Base-by-base conservation (phyloP, 2,329 filamentous ascomycete species). In the Paracamarosporium sp. region DNA sequence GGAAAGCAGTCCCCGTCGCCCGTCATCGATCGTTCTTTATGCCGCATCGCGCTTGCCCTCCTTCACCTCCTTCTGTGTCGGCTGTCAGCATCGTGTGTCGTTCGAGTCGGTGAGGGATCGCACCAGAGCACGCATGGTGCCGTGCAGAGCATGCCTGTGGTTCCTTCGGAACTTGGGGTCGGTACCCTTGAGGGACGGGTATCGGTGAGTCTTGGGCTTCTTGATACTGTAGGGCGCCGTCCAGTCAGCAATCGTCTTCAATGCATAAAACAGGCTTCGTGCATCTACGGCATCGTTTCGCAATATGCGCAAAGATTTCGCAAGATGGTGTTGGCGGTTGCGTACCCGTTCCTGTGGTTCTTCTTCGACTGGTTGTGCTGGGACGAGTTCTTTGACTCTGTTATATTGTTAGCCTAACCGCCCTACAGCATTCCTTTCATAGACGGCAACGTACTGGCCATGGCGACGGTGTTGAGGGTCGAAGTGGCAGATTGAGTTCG, bases 161-260 rank as follows among this genome's bases (percentile, higher is more conserved):
- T 99, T 99, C 85, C 95, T 90, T 83, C 95, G 90, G 88, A 99
- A 99, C 90, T 99, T 99, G 81, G 95, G 93, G 85, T 99, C 95
- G 82, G 92, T 95, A 77, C 95, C 95, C 82, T 97, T 97, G 78
- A 99, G 90, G 75, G 94, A 98, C 70, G 95, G 95, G 86, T 99
- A 99, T 86, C 95, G 89, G 84, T 93, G 89, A 80, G 95, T 98
- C 89, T 97, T 97, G 70, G 95, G 95, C 91, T 97, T 98, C 91
- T 98, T 98, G 89, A 99, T 99, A 85, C 94, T 97, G 80, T 45
- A 31, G n/a, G 56, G 53, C 53, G 52, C 61, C 52, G 48, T 24
- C 55, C 58, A 50, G 54, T 73, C 59, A 72, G 67, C 57, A 50
- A 50, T 50, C 41, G 35, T 53, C 50, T 60, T 53, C 51, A 35